Percentiles rank a stretch among this genome's conserved stretches.
Evolutionary conservation across 2,329 filamentous ascomycete genomes (phyloP).

Genomic region (Coniella vitis): DNA sequence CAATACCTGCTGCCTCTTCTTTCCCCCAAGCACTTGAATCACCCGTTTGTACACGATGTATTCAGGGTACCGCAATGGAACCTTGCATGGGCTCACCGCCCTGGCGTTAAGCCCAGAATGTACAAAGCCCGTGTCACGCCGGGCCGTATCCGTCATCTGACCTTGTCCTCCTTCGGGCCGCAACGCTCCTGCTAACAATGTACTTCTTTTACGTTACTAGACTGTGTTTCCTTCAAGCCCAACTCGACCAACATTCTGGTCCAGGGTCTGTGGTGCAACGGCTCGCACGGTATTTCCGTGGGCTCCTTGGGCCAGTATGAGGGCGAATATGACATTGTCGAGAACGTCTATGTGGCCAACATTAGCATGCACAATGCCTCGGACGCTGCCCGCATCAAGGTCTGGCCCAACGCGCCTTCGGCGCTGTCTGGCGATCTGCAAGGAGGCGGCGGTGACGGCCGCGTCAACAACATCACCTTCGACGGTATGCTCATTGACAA

Average conservation of each 20-base stretch:
- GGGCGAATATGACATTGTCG: conserved; percentile 57
- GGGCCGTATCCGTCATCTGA: not conserved
- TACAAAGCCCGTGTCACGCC: not conserved
- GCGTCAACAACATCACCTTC: conserved; percentile 55
- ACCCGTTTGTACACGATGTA: not conserved
- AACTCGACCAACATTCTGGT: conserved; percentile 64
- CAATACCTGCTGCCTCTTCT: not conserved
- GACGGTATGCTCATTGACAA: conserved; percentile 49
- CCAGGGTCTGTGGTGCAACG: conserved; percentile 60
- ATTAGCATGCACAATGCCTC: conserved; percentile 51
- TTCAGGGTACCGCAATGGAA: no score
- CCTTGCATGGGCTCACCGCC: not conserved
- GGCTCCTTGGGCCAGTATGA: conserved; percentile 64
- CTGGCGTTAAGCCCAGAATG: not conserved
- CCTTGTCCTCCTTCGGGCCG: not conserved
- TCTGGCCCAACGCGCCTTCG: conserved; percentile 35
- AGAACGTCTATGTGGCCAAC: conserved; percentile 61
- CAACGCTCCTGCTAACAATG: not conserved
- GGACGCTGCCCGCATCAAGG: conserved; percentile 66
- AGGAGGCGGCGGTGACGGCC: conserved; percentile 53
- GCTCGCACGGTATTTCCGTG: conserved; percentile 67
- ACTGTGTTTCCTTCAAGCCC: conserved; percentile 70
- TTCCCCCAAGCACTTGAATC: not conserved
- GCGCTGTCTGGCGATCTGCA: conserved; percentile 40
- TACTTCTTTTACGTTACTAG: conserved; percentile 19